Conservation (phyloP, 768 basidiomycete genomes). For the Kwoniella dejecticola region DNA sequence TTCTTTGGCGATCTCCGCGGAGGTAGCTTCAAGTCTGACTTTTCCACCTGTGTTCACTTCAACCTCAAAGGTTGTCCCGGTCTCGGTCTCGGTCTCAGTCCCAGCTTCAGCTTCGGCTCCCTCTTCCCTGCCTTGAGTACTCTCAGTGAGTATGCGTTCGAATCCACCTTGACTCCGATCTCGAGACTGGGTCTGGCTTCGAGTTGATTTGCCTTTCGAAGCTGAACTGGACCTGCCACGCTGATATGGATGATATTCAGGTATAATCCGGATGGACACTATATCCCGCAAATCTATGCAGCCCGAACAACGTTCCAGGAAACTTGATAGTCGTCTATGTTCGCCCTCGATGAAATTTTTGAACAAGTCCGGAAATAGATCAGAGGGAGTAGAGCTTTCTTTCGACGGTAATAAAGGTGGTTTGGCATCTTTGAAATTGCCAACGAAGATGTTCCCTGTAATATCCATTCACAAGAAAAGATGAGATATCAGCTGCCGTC, state of each 20-base stretch:
- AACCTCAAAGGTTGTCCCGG: slow-evolving; percentile 71
- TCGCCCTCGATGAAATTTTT: slow-evolving; percentile 47
- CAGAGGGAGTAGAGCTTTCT: slow-evolving; percentile 32
- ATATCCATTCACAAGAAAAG: not conserved
- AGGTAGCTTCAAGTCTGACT: slow-evolving; percentile 79
- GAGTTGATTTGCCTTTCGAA: not conserved
- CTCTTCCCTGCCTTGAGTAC: slow-evolving; percentile 33
- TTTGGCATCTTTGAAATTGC: slow-evolving; percentile 27
- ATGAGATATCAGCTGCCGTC: too few species aligned
- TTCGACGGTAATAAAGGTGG: slow-evolving; percentile 38
- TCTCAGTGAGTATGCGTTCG: not conserved
- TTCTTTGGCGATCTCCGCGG: slow-evolving; percentile 70
- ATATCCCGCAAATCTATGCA: slow-evolving; percentile 75
- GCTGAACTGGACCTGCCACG: too few species aligned
- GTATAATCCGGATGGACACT: slow-evolving; percentile 62
- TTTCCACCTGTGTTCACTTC: slow-evolving; percentile 69
- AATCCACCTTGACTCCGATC: slow-evolving; percentile 7
- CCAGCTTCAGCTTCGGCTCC: too few species aligned
- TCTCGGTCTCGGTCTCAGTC: too few species aligned
- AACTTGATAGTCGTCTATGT: slow-evolving; percentile 42
- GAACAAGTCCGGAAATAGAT: slow-evolving; percentile 35
- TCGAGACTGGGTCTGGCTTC: too few species aligned
- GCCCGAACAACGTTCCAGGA: slow-evolving; percentile 57
- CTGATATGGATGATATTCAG: too few species aligned
- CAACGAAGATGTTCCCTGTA: slow-evolving; percentile 47